Conservation (phyloP, 495 filamentous ascomycete species). For the Aspergillus campestris region DNA sequence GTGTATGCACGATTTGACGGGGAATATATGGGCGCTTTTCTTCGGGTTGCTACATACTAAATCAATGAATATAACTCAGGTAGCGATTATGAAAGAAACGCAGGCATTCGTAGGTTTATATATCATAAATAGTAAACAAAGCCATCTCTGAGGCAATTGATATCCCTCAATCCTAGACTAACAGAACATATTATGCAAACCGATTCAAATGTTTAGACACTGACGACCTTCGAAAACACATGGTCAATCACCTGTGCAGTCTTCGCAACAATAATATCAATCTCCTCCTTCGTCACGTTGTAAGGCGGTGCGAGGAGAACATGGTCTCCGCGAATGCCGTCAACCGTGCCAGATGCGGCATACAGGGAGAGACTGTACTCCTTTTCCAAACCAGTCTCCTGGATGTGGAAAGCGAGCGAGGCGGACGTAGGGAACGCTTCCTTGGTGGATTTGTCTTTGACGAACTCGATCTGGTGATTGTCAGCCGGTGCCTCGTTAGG, state of each 20-base stretch:
- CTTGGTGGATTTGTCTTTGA: constrained; percentile 47
- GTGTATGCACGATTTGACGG: no score
- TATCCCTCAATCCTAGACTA: background rate
- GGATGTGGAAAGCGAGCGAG: constrained; percentile 37
- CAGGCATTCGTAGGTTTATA: no score
- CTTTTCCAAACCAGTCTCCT: constrained; percentile 41
- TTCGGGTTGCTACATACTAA: no score
- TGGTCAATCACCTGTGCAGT: constrained; percentile 26
- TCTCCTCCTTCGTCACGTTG: constrained; percentile 53
- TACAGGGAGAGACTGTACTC: constrained; percentile 61
- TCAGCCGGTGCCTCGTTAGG: background rate
- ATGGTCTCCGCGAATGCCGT: constrained; percentile 65
- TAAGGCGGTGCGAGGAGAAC: constrained; percentile 69
- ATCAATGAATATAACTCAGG: no score
- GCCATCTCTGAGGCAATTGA: background rate
- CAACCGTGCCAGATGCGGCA: constrained; percentile 56
- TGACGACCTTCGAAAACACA: constrained; percentile 21
- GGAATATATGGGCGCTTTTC: no score
- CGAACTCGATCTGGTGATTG: constrained; percentile 44
- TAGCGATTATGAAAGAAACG: no score
- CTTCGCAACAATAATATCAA: constrained; percentile 48
- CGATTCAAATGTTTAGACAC: background rate
- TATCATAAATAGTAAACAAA: no score
- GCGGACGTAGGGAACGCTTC: constrained; percentile 37
- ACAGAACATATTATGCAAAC: background rate